Base-by-base conservation (phyloP, 129 eudicot species). In the Kitagawia praeruptora region DNA sequence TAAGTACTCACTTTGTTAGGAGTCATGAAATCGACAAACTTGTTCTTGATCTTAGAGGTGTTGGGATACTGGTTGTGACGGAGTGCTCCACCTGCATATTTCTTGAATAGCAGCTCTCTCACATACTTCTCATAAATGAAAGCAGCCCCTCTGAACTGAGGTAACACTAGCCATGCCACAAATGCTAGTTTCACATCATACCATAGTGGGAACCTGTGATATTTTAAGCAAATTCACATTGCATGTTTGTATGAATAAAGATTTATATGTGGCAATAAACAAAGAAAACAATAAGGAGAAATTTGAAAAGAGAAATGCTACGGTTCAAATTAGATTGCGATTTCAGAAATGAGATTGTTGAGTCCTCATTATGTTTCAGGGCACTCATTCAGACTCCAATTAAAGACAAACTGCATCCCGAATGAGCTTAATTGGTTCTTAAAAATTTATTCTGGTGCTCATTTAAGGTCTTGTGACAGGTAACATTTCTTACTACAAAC, bases 71-170 rank as follows among this genome's bases (percentile, higher is more conserved):
- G 83, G 31, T 46, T 46, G 19, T 70, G 79, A 1, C 72, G 28
- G 45, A 61, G 73, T 5, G 73, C 23, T 34, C 73, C 73, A 9
- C 83, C 89, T 27, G 85, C 92, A 69, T 90, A 90, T 78, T 73
- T 85, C 73, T 88, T 88, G 16, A 96, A 83, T 45, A 92, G 8
- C 37, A 85, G 84, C 74, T 96, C 97, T 69, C 99, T 87, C 2
- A 96, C 98, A 76, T 89, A 90, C 78, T 85, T 96, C 31, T 90
- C 84, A 75, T 96, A 96, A 13, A 96, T 86, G 58, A 96, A 96
- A 69, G 99, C 99, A n/a, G 99, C 97, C 31, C 99, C 99, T 41
- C 89, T 84, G 90, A 96, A 96, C 75, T 89, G 98, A 23, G 99
- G 99, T 18, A 92, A 78, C 64, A 92, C 98, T 76, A 96, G 76